phyloP scores from a whole-genome alignment of 495 filamentous ascomycete species.

The Xylaria longipes region DNA sequence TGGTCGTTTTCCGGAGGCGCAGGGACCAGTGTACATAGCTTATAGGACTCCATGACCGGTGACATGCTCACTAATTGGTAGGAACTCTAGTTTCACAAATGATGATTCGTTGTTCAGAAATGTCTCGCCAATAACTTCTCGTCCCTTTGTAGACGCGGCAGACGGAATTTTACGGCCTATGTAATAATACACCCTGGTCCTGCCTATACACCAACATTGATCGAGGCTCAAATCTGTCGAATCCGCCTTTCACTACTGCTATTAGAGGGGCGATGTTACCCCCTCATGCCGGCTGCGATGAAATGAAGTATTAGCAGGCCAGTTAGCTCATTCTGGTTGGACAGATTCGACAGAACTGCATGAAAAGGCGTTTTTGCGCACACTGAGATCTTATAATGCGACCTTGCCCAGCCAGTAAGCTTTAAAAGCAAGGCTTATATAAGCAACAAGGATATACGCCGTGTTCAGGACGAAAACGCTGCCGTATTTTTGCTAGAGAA shows the following conservation, averaged over 20 bases:
- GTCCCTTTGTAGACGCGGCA: background rate
- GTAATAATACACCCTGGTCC: background rate
- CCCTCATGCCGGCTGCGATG: background rate
- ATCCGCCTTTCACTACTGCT: background rate
- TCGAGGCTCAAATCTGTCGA: background rate
- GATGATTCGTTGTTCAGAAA: background rate
- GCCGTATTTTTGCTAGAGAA: too few species aligned
- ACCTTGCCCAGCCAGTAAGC: background rate
- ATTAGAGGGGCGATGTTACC: background rate
- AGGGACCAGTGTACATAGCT: constrained; percentile 10
- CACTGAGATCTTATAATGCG: background rate
- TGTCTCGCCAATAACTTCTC: background rate
- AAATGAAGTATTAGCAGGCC: background rate
- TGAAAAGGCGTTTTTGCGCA: background rate
- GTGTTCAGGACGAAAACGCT: too few species aligned
- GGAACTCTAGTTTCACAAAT: background rate
- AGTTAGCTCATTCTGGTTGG: background rate
- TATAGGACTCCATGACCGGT: background rate
- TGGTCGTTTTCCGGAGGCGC: background rate
- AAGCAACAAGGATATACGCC: too few species aligned
- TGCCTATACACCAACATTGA: background rate
- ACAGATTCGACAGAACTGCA: background rate
- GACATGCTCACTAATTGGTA: background rate
- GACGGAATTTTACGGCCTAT: background rate
- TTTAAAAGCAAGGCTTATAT: too few species aligned